These are phyloP conservation scores for Podospora conica DNA, from an alignment of 495 filamentous ascomycete species.

Conservation along the genomic window DNA sequence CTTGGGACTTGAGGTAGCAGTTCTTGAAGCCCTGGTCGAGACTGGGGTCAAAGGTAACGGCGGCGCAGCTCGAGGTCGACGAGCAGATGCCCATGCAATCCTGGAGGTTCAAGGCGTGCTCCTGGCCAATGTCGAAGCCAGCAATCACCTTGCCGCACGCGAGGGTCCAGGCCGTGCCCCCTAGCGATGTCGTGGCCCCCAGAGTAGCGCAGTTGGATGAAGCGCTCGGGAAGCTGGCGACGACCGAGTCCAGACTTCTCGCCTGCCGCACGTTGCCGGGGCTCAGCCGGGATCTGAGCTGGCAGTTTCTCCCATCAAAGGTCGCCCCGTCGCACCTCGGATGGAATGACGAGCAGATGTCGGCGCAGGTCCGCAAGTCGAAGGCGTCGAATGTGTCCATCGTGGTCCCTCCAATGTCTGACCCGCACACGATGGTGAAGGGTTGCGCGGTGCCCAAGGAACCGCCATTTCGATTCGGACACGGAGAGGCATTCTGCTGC, in stretches of 20 bases:
- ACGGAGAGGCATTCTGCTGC: conserved; percentile 17
- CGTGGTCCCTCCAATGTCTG: conserved; percentile 21
- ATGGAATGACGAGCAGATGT: conserved; percentile 31
- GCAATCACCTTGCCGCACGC: conserved; percentile 28
- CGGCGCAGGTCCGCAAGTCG: conserved; percentile 24
- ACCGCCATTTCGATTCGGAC: conserved; percentile 30
- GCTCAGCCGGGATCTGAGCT: conserved; percentile 17
- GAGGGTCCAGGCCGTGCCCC: conserved; percentile 20
- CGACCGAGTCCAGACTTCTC: conserved; percentile 25
- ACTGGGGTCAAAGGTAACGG: conserved; percentile 26
- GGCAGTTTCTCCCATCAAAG: conserved; percentile 21
- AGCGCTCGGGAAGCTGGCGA: conserved; percentile 25
- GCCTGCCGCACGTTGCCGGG: conserved; percentile 13
- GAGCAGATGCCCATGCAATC: conserved; percentile 31
- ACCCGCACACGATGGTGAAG: conserved; percentile 32
- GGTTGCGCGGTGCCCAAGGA: conserved; percentile 25
- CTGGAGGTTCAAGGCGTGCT: conserved; percentile 29
- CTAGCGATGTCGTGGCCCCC: conserved; percentile 8
- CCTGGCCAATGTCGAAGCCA: conserved; percentile 29
- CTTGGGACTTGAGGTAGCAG: conserved; percentile 31
- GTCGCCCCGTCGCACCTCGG: conserved; percentile 30
- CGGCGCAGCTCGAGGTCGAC: conserved; percentile 22
- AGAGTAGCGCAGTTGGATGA: conserved; percentile 26
- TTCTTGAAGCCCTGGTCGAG: conserved; percentile 32
- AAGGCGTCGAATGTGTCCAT: conserved; percentile 21